A percentile compares a stretch with the other conserved stretches of the same genome.
These are phyloP conservation scores for Aspergillus viridinutans DNA, from an alignment of 2,329 filamentous ascomycete genomes.

Conservation along the genomic window DNA sequence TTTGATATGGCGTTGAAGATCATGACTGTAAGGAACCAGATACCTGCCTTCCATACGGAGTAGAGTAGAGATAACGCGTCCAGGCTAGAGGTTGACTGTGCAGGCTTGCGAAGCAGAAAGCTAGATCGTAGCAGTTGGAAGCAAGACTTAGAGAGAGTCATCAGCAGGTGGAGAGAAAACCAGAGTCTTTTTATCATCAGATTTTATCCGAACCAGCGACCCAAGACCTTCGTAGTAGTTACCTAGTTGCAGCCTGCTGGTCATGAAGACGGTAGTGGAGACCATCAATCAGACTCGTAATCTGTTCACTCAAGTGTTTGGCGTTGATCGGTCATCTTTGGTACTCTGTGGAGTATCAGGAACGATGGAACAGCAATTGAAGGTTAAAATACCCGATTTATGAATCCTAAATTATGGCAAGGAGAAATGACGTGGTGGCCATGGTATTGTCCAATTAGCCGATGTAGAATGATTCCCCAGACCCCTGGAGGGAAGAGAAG, in stretches of 20 bases:
- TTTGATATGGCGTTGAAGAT: background rate
- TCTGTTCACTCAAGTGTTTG: background rate
- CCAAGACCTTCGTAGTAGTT: too few relatives aligned
- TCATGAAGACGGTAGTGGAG: background rate
- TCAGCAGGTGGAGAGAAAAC: slow-evolving; percentile 9
- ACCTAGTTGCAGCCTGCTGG: background rate
- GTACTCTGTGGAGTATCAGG: background rate
- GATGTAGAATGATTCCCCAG: background rate
- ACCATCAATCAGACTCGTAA: background rate
- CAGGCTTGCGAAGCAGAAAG: background rate
- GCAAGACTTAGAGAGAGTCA: slow-evolving; percentile 15
- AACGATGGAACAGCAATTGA: background rate
- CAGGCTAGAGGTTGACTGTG: background rate
- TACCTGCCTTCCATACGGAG: background rate
- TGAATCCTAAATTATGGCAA: background rate
- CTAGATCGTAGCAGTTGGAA: slow-evolving; percentile 9
- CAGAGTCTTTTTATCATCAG: slow-evolving; percentile 1
- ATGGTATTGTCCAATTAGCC: background rate
- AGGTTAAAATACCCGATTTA: background rate
- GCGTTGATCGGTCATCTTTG: background rate
- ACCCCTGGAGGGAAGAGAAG: background rate
- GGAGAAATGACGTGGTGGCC: background rate
- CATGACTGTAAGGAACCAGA: background rate
- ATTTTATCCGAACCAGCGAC: background rate
- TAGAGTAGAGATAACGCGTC: background rate